A percentile compares a stretch with the other conserved stretches of the same genome.
phyloP scores from a whole-genome alignment of 345 rosid genomes.

The Pistacia integerrima region DNA sequence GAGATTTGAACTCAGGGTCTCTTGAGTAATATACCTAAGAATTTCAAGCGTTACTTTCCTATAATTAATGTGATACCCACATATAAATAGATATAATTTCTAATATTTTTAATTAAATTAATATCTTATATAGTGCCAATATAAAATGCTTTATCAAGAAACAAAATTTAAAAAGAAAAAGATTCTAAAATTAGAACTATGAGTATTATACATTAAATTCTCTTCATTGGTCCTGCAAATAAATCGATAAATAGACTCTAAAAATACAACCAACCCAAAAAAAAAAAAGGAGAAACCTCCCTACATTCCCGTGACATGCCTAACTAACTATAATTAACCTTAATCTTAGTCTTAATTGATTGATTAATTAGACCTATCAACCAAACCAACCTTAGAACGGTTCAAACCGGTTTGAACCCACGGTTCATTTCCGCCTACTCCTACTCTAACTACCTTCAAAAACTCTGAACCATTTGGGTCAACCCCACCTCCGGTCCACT shows the following conservation, averaged over 20 bases:
- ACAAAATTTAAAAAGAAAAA: background rate
- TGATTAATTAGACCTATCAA: background rate
- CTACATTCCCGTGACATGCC: slow-evolving; percentile 7
- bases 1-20: no score
- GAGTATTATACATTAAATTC: background rate
- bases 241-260: slow-evolving; percentile 1
- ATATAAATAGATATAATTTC: no score
- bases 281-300: background rate
- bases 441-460: slow-evolving; percentile 23
- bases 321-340: background rate
- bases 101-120: no score
- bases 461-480: slow-evolving; percentile 34
- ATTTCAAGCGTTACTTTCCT: no score
- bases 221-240: slow-evolving; percentile 1
- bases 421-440: background rate
- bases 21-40: no score
- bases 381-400: slow-evolving; percentile 1
- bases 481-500: slow-evolving; percentile 24
- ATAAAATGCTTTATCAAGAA: background rate
- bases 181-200: background rate
- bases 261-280: background rate
- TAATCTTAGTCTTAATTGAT: background rate
- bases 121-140: no score
- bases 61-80: no score
- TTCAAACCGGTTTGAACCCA: slow-evolving; percentile 17